Base-by-base conservation (phyloP, 192 early-diverging fungal species). In the Funneliformis mosseae region DNA sequence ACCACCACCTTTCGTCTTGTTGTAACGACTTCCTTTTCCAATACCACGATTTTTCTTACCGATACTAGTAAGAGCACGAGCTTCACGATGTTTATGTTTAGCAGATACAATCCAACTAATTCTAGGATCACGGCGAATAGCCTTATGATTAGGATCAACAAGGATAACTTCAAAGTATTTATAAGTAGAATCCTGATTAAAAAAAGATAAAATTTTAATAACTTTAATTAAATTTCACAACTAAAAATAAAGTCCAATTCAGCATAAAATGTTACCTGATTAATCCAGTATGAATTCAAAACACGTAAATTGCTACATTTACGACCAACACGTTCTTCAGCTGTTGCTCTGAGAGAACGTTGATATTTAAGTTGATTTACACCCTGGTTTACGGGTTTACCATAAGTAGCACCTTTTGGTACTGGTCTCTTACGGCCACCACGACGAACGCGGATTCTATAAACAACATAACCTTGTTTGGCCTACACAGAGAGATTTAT, bases 201-300 rank as follows among this genome's bases (percentile, higher is more conserved):
- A 68, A 68, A 41, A 68, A 68, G 41, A 68, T 21, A 68, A 38
- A 39, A 5, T 69, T 41, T n/a, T 70, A 42, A 23, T n/a, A 43
- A n/a, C 6, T 21, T 1, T 55, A 55, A 55, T 55, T 21, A 55
- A 18, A 55, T 9, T 18, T 18, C 55, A 59, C 14, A 0, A n/a
- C n/a, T 4, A 21, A 59, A 59, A 28, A 28, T 28, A 33, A 66
- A 66, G 3, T 33, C 25, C 14, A 66, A 70, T 11, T 70, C 21
- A 18, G 8, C 42, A 41, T 50, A 41, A 76, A 14, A n/a, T n/a
- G n/a, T 23, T 68, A 79, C 78, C 45, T 96, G 92, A 94, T 99
- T 99, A 79, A 99, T 93, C 98, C 98, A 99, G 95, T 99, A 99
- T 75, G 96, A 97, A 96, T 97, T 99, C 79, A 99, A 90, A 76